These are phyloP conservation scores for Colletotrichum viniferum DNA, from an alignment of 2,329 filamentous ascomycete genomes.

Conservation along the genomic window DNA sequence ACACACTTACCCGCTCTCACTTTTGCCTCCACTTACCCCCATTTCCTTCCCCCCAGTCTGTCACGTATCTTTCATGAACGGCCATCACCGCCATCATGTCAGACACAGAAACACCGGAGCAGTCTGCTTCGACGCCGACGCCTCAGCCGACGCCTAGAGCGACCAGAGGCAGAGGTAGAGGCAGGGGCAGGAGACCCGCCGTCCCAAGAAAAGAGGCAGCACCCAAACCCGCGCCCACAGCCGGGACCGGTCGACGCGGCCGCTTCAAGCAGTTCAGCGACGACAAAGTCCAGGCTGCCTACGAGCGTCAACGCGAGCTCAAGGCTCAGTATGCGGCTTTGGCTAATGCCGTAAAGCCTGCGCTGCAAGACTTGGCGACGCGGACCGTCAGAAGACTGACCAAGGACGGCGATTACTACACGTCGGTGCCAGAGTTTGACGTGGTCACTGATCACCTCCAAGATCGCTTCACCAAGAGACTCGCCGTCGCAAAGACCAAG, in stretches of 20 bases:
- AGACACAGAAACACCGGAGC: conserved; percentile 23
- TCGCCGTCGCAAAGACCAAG: conserved; percentile 34
- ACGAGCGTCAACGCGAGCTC: conserved; percentile 69
- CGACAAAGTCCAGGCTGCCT: conserved; percentile 59
- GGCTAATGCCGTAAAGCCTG: conserved; percentile 65
- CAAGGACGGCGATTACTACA: conserved; percentile 56
- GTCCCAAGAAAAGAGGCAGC: conserved; percentile 23
- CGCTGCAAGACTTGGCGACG: conserved; percentile 69
- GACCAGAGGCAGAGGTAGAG: conserved; percentile 24
- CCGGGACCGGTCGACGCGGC: conserved; percentile 46
- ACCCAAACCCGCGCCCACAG: conserved; percentile 39
- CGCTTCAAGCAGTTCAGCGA: conserved; percentile 62
- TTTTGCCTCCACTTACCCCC: conserved; percentile 20
- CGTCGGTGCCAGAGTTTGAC: conserved; percentile 57
- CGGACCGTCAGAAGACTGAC: conserved; percentile 62
- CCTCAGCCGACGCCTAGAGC: conserved; percentile 24
- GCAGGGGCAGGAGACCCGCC: conserved; percentile 20
- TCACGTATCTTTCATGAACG: conserved; percentile 22
- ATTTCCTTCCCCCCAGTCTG: not conserved
- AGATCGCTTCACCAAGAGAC: conserved; percentile 32
- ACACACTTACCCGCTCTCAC: conserved; percentile 19
- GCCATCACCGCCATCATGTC: conserved; percentile 33
- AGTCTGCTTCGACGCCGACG: conserved; percentile 19
- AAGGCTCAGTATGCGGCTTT: conserved; percentile 69
- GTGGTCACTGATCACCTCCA: conserved; percentile 55